phyloP scores from a whole-genome alignment of 73 alveolate species.

The Paramecium tetraurelia region DNA sequence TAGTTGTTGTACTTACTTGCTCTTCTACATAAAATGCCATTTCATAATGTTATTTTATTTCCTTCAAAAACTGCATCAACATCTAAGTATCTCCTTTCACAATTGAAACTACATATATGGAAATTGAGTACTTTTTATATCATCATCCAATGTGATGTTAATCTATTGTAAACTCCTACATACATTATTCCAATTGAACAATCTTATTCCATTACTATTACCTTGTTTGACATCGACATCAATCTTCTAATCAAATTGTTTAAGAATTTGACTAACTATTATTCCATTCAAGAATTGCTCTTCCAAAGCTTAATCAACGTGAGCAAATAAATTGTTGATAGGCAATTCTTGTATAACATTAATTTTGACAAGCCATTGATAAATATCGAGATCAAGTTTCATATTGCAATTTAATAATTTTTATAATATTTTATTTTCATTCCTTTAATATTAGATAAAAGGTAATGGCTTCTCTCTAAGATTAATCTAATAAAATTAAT shows the following conservation, averaged over 20 bases:
- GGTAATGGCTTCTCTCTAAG: no score
- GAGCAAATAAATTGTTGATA: background rate
- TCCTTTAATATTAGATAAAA: background rate
- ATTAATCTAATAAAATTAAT: no score
- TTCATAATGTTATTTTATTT: background rate
- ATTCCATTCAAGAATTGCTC: constrained; percentile 1
- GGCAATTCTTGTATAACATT: background rate
- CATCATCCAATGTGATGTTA: constrained; percentile 5
- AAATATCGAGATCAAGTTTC: constrained; percentile 36
- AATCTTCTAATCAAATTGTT: background rate
- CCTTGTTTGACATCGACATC: background rate
- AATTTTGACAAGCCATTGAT: background rate
- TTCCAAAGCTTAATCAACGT: background rate
- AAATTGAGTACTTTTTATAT: background rate
- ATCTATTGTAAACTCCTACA: background rate
- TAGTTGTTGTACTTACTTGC: background rate
- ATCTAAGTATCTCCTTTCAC: constrained; percentile 38
- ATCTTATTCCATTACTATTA: background rate
- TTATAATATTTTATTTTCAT: background rate
- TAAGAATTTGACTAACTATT: background rate
- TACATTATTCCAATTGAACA: constrained; percentile 33
- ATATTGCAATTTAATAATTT: background rate
- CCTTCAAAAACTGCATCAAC: background rate
- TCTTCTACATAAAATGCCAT: background rate
- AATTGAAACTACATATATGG: background rate